These are phyloP conservation scores for Arthrobotrys sinensis DNA, from an alignment of 2,329 filamentous ascomycete genomes.

Conservation along the genomic window DNA sequence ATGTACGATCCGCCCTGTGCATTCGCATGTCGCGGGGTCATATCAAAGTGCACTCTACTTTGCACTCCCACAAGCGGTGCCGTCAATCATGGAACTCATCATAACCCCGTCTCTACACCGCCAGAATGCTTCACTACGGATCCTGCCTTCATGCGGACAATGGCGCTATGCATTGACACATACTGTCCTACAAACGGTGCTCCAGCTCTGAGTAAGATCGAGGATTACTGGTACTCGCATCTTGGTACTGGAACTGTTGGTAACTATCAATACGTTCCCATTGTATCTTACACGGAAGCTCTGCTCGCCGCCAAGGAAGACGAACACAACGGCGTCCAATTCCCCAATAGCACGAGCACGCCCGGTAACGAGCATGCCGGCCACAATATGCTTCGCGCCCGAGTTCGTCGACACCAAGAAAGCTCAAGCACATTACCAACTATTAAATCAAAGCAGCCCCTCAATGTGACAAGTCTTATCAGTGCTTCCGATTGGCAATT, in stretches of 20 bases:
- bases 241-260: slow-evolving; percentile 65
- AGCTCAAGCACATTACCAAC: slow-evolving; percentile 62
- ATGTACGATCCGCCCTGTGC: slow-evolving; percentile 67
- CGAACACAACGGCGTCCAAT: slow-evolving; percentile 18
- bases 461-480: slow-evolving; percentile 67
- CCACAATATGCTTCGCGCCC: slow-evolving; percentile 63
- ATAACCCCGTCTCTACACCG: slow-evolving; percentile 63
- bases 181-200: slow-evolving; percentile 65
- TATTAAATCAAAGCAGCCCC: slow-evolving; percentile 62
- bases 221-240: slow-evolving; percentile 66
- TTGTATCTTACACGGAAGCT: slow-evolving; percentile 65
- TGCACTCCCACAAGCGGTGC: slow-evolving; percentile 65
- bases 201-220: slow-evolving; percentile 58
- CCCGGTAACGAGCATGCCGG: slow-evolving; percentile 64
- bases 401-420: slow-evolving; percentile 62
- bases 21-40: slow-evolving; percentile 65
- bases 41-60: slow-evolving; percentile 64
- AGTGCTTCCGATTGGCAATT: slow-evolving; percentile 65
- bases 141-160: slow-evolving; percentile 65
- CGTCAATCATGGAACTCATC: slow-evolving; percentile 64
- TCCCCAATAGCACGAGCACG: slow-evolving; percentile 61
- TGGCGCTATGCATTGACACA: slow-evolving; percentile 67
- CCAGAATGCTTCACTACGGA: slow-evolving; percentile 65
- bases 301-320: slow-evolving; percentile 25
- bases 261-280: slow-evolving; percentile 62